Evolutionary conservation across 306 rosid genomes (phyloP).

Genomic region (Quercus dentata): DNA sequence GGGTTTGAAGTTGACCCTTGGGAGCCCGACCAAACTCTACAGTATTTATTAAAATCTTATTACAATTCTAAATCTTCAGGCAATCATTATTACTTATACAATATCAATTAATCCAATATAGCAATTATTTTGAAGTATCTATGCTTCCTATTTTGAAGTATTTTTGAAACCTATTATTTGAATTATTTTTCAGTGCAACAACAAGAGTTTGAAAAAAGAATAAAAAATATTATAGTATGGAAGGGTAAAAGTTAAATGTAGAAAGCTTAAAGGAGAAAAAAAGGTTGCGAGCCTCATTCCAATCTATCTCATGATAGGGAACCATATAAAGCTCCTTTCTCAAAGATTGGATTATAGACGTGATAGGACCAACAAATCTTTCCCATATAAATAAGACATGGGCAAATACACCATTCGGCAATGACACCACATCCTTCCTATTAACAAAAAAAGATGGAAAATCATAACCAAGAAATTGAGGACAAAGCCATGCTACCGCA

Average conservation of each 20-base stretch:
- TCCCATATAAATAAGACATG: conserved; percentile 87
- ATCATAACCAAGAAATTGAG: not conserved
- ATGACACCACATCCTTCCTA: conserved; percentile 98
- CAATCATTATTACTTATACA: too few species aligned
- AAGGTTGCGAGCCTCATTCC: too few species aligned
- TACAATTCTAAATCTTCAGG: too few species aligned
- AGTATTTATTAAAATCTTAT: too few species aligned
- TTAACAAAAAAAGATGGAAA: conserved; percentile 13
- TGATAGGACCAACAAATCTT: conserved; percentile 84
- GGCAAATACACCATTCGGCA: conserved; percentile 94
- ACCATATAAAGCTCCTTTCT: conserved; percentile 72
- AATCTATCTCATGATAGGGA: conserved; percentile 69
- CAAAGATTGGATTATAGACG: conserved; percentile 60
- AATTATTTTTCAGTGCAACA: too few species aligned
- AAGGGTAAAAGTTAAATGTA: too few species aligned
- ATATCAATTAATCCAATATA: not conserved
- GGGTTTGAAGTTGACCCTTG: too few species aligned
- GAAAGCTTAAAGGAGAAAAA: too few species aligned
- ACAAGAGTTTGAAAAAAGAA: not conserved
- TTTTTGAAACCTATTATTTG: too few species aligned
- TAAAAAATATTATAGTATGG: too few species aligned
- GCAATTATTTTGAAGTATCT: not conserved
- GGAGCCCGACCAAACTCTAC: too few species aligned
- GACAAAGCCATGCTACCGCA: not conserved
- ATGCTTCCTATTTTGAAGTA: not conserved